These are phyloP conservation scores for Solanum neorickii DNA, from an alignment of 257 asterid species.

Conservation along the genomic window DNA sequence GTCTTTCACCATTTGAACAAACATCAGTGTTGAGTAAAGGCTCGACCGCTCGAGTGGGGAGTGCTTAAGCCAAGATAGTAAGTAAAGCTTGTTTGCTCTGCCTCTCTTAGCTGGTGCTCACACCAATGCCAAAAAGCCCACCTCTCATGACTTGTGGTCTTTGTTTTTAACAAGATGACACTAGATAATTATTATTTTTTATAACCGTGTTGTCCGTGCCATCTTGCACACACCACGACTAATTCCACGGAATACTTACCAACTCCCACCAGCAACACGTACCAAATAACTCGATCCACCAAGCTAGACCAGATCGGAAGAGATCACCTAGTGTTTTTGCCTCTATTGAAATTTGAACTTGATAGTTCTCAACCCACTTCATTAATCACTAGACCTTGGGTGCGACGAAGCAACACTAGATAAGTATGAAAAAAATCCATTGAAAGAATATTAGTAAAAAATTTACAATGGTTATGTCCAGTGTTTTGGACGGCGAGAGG, in stretches of 20 bases:
- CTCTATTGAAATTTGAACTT: neutral
- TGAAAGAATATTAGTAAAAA: neutral
- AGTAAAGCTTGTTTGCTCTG: neutral
- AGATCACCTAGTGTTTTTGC: neutral
- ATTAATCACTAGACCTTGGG: neutral
- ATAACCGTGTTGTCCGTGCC: neutral
- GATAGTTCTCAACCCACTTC: neutral
- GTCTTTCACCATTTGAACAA: neutral
- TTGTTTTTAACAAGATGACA: neutral
- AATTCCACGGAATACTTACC: neutral
- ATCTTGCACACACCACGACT: neutral
- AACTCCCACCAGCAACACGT: neutral
- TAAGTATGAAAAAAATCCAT: neutral
- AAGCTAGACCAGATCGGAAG: neutral
- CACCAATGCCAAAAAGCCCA: neutral
- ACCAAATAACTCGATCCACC: neutral
- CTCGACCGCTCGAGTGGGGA: neutral
- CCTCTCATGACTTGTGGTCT: neutral
- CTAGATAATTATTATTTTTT: neutral
- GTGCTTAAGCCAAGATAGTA: neutral
- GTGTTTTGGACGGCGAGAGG: no score
- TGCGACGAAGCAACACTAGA: neutral
- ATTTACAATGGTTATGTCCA: neutral
- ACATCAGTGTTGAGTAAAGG: neutral
- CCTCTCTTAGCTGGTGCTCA: neutral